Evolutionary conservation across 352 stramenopile species (phyloP).

Genomic region (Pythium diclinum): DNA sequence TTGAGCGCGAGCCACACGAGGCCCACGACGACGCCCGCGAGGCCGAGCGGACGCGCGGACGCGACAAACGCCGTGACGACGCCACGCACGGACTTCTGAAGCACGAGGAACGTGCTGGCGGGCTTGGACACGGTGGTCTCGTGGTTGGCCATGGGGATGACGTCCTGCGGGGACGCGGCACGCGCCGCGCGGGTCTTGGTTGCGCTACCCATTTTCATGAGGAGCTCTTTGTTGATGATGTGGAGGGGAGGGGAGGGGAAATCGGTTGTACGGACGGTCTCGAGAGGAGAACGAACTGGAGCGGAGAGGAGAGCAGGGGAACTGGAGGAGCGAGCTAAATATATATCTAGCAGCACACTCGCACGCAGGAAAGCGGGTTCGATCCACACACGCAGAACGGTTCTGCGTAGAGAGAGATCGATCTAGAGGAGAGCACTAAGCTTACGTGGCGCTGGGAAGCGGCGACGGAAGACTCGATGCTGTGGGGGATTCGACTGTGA

Average conservation of each 20-base stretch:
- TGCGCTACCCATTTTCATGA: conserved; percentile 16
- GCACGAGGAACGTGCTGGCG: conserved; percentile 12
- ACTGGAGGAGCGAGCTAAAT: neutral
- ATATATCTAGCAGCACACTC: conserved; percentile 3
- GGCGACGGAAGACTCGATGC: neutral
- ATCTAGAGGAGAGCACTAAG: neutral
- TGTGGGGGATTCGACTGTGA: conserved; percentile 1
- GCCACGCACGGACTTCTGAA: conserved; percentile 25
- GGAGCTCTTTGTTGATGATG: neutral
- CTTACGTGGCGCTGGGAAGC: conserved; percentile 2
- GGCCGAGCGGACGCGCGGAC: conserved; percentile 30
- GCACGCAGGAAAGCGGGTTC: neutral
- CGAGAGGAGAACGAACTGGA: neutral
- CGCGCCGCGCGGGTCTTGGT: conserved; percentile 17
- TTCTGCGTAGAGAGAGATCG: neutral
- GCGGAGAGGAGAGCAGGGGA: neutral
- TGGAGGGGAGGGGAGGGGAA: neutral
- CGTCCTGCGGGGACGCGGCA: conserved; percentile 11
- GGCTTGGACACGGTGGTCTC: conserved; percentile 6
- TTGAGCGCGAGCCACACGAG: conserved; percentile 45
- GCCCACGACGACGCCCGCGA: conserved; percentile 36
- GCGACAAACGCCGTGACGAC: conserved; percentile 26
- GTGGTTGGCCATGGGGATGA: conserved; percentile 20
- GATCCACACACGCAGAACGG: conserved; percentile 4
- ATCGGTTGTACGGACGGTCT: neutral